Evolutionary conservation across 768 basidiomycete species (phyloP), one percentile per base, ranked within the genome.

Genomic region (Gautieria morchelliformis): DNA sequence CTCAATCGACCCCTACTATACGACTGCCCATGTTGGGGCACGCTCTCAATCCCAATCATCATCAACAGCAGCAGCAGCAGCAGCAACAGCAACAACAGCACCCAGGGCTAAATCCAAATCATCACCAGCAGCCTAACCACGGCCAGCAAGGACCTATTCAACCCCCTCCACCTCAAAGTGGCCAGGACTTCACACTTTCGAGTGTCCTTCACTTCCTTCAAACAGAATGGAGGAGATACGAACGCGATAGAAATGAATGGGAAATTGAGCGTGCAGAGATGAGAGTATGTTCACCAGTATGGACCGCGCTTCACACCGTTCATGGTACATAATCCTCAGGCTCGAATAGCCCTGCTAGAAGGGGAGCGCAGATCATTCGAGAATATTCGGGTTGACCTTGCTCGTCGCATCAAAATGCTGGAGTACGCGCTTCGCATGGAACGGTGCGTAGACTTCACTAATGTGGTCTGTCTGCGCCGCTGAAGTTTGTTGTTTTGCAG

Each of bases 191-290:
- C 70, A 96, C 87, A 48, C 83, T 98, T 54, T 94, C 93, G 6
- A 87, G 83, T 66, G 93, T 98, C 59, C 79, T 99, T 60, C 96
- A 99, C 75, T 99, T 92, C 70, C 79, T 98, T 52, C 96, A 99
- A 75, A 92, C 91, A 20, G 96, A 99, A 76, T 97, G 94, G 92
- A 80, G 96, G 61, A 80, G 91, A 59, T 98, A 96, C 67, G 96
- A 98, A 72, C 85, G 94, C 69, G 96, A 99, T 74, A 81, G 95
- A 66, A 99, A 99, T 69, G 96, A 99, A 74, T 99, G 95, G 95
- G 96, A 99, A 78, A 99, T 99, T 65, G 96, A 98, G 73, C 79
- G 96, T 64, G 96, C 96, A 33, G 96, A 98, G 73, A 97, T 98
- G 94, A 80, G 95, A 79, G 93, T 93, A 62, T 66, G 89, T 82